Evolutionary conservation across 208 protist genomes (phyloP).

Genomic region (Leishmania arabica): DNA sequence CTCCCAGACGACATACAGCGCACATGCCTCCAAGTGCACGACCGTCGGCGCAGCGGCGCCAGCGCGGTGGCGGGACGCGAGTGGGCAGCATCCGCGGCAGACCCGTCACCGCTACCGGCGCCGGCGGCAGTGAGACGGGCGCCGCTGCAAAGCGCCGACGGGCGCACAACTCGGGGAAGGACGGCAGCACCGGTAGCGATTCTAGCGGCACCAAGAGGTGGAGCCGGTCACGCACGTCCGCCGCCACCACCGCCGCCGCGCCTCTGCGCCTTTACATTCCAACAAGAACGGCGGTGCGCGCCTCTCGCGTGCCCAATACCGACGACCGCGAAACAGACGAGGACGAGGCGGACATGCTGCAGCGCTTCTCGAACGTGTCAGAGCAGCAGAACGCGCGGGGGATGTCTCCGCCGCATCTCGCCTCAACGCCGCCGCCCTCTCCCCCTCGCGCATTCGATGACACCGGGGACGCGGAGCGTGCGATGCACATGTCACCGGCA

Average conservation of each 20-base stretch:
- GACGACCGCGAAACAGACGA: neutral
- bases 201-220: neutral
- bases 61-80: neutral
- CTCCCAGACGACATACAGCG: neutral
- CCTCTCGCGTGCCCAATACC: neutral
- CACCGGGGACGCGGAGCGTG: neutral
- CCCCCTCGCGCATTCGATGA: neutral
- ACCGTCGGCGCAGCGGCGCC: neutral
- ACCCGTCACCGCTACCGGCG: neutral
- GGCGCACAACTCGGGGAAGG: neutral
- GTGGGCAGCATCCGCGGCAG: neutral
- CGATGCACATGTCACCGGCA: neutral
- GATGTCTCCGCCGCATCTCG: neutral
- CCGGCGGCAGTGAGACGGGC: neutral
- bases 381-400: neutral
- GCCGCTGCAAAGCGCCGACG: neutral
- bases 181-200: neutral
- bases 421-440: slow-evolving; percentile 1
- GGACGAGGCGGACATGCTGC: slow-evolving; percentile 14
- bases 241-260: neutral
- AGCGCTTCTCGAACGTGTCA: slow-evolving; percentile 39
- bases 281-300: neutral
- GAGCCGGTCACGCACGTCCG: neutral
- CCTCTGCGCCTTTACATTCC: neutral
- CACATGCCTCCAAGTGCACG: neutral